Evolutionary conservation across 768 basidiomycete species (phyloP), one percentile per base, ranked within the genome.

Genomic region (Pisolithus marmoratus): DNA sequence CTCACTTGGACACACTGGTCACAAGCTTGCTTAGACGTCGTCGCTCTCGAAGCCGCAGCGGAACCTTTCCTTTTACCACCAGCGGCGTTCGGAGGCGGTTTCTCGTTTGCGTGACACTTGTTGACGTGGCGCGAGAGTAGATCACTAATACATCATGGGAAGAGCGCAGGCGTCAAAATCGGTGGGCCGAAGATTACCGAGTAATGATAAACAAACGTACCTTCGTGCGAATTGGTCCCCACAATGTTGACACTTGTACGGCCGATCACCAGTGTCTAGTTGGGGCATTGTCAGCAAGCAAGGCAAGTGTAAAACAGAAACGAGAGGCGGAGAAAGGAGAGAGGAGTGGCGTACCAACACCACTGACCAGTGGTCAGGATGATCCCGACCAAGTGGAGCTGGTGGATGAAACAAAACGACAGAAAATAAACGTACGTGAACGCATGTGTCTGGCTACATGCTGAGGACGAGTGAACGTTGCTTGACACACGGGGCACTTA

Each of bases 401-500:
- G 55, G 52, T 36, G 52, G 45, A 46, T 34, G 34, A 15, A 15
- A 34, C 15, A 3, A 3, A 34, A 31, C 12, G 19, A 29, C 9
- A 6, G 29, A 29, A 12, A 19, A 24, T 20, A 36, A 44, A 83
- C 88, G 72, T 73, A 91, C 88, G 90, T 59, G 88, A 90, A 67
- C 90, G 83, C 89, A 92, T 91, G 70, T 91, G 90, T 46, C 90
- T 73, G 1, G 88, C 87, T 44, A 93, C 90, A 81, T 93, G 90
- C 62, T 92, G 90, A 26, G 90, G 90, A 48, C 90, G 79, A 22
- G 90, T 93, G 58, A 93, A 93, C 0, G 89, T 90, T 0, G 90
- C 86, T 56, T 86, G 81, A 67, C 90, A 93, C 12, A 92, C 89
- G 17, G 90, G 84, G 65, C 90, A 92, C 67, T 85, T 87, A 77